Conservation (phyloP, 139 green algal genomes). For the Tetraselmis striata region DNA sequence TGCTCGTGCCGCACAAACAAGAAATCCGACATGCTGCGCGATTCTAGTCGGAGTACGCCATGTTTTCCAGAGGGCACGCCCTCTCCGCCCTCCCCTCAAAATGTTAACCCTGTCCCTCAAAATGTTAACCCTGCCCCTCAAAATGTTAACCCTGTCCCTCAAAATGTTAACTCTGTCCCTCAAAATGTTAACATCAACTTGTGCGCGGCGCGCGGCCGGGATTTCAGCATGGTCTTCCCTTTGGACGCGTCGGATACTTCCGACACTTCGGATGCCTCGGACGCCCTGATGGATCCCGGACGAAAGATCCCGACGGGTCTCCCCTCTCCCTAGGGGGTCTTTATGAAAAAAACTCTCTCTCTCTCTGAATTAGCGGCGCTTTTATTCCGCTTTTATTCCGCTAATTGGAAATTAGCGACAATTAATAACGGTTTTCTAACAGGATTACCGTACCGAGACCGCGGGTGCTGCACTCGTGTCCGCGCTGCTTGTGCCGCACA, state of each 20-base stretch:
- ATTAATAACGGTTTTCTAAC: neutral
- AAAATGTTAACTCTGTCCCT: neutral
- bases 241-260: too few relatives aligned
- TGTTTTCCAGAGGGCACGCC: neutral
- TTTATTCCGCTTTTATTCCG: too few relatives aligned
- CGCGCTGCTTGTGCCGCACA: neutral
- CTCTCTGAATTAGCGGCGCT: neutral
- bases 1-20: neutral
- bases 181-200: neutral
- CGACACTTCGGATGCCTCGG: too few relatives aligned
- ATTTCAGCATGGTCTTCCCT: neutral
- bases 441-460: too few relatives aligned
- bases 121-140: neutral
- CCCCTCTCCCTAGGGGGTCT: too few relatives aligned
- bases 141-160: neutral
- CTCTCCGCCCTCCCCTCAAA: neutral
- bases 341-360: conserved; percentile 1
- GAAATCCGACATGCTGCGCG: neutral
- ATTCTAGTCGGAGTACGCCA: neutral
- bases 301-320: too few relatives aligned
- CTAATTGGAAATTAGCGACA: neutral
- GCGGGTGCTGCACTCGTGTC: neutral
- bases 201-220: neutral
- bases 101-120: too few relatives aligned
- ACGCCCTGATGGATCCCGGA: too few relatives aligned